Evolutionary conservation across 371 early-diverging fungal species (phyloP).

Genomic region (Mucor irregularis): DNA sequence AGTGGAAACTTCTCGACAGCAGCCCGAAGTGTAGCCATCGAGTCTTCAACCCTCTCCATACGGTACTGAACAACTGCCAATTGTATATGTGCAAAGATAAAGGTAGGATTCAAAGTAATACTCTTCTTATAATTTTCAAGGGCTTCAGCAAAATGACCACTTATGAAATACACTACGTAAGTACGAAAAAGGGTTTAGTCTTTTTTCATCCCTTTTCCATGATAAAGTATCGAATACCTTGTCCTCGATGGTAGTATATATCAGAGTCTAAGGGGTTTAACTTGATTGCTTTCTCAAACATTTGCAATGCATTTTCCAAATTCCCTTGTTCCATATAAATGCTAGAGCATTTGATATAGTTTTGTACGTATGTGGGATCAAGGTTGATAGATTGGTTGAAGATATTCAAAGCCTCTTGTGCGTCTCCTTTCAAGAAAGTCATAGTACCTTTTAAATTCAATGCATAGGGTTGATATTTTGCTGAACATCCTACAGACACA

Average conservation of each 20-base stretch:
- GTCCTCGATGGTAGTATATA: constrained; percentile 73
- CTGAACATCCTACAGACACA: constrained; percentile 50
- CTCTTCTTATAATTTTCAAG: constrained; percentile 80
- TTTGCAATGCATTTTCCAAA: constrained; percentile 54
- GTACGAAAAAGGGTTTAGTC: not conserved
- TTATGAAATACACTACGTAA: constrained; percentile 60
- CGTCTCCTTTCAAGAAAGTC: constrained; percentile 79
- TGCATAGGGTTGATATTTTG: constrained; percentile 50
- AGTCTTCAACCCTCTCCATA: constrained; percentile 62
- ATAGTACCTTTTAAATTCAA: constrained; percentile 84
- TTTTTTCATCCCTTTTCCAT: not conserved
- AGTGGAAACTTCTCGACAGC: constrained; percentile 75
- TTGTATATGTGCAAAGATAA: constrained; percentile 91
- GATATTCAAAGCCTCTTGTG: constrained; percentile 66
- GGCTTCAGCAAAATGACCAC: constrained; percentile 75
- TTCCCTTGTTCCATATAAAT: constrained; percentile 85
- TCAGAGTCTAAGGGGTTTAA: constrained; percentile 68
- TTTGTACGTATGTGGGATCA: constrained; percentile 77
- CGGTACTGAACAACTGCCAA: constrained; percentile 89
- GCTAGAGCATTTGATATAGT: constrained; percentile 83
- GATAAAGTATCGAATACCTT: constrained; percentile 4
- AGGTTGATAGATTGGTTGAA: constrained; percentile 76
- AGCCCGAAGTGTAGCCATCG: constrained; percentile 75
- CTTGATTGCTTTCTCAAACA: constrained; percentile 66
- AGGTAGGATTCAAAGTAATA: constrained; percentile 73